Evolutionary conservation across 805 yeast species (phyloP).

Genomic region (Cyberlindnera euphorbiiphila): DNA sequence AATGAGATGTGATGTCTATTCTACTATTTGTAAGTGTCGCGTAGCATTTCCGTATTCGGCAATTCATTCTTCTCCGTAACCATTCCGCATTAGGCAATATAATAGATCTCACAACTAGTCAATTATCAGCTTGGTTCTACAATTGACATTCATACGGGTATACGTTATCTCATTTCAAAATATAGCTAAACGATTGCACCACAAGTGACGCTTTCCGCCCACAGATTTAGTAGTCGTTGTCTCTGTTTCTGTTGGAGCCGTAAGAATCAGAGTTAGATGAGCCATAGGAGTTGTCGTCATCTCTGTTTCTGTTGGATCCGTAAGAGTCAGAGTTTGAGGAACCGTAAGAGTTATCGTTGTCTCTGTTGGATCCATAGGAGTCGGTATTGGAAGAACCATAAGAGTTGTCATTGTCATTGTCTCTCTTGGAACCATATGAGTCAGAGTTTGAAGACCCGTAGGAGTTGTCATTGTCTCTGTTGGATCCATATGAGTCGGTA

Average conservation of each 20-base stretch:
- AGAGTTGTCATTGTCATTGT: constrained; percentile 1
- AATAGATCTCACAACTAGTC: too few species aligned
- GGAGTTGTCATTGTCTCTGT: constrained; percentile 5
- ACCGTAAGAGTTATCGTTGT: neutral
- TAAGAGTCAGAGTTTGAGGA: constrained; percentile 4
- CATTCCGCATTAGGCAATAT: too few species aligned
- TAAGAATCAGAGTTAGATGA: neutral
- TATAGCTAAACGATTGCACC: too few species aligned
- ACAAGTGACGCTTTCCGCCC: too few species aligned
- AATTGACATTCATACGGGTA: too few species aligned
- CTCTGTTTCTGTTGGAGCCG: constrained; percentile 1
- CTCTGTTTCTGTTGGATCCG: constrained; percentile 3
- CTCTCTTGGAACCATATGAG: constrained; percentile 5
- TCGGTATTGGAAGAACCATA: constrained; percentile 2
- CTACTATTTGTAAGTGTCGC: too few species aligned
- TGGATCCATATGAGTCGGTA: constrained; percentile 1
- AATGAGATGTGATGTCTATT: too few species aligned
- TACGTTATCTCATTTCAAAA: too few species aligned
- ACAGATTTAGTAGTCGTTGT: neutral
- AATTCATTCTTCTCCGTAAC: too few species aligned
- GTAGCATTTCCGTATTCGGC: too few species aligned
- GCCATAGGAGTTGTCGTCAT: constrained; percentile 6
- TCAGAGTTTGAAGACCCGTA: neutral
- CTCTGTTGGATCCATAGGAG: constrained; percentile 1
- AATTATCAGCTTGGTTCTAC: too few species aligned